A percentile compares a stretch with the other conserved stretches of the same genome.
These are phyloP conservation scores for Cutaneotrichosporon arboriforme DNA, from an alignment of 1,284 basidiomycete species.

Conservation along the genomic window DNA sequence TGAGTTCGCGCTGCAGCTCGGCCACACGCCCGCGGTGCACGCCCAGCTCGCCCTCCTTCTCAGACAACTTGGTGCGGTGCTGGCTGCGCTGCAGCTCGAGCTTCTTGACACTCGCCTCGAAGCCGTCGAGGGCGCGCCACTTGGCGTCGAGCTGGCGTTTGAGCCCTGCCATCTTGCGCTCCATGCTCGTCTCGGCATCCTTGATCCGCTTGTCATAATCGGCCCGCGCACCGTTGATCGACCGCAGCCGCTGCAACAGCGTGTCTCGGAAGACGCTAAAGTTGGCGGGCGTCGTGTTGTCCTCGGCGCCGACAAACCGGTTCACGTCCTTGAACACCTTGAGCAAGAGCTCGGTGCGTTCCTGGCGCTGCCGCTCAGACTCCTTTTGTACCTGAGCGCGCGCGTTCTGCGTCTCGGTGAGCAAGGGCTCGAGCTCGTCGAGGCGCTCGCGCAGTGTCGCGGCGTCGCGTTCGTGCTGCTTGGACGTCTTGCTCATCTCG, in stretches of 20 bases:
- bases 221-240: constrained; percentile 71
- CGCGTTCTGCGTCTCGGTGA: constrained; percentile 76
- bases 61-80: constrained; percentile 75
- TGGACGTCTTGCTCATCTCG: constrained; percentile 56
- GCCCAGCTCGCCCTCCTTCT: constrained; percentile 85
- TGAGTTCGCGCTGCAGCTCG: constrained; percentile 57
- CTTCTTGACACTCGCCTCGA: constrained; percentile 79
- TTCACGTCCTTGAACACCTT: constrained; percentile 94
- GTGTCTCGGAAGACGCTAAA: constrained; percentile 85
- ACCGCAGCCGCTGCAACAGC: constrained; percentile 77
- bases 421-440: constrained; percentile 69
- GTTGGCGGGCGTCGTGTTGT: constrained; percentile 56
- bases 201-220: constrained; percentile 83
- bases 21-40: constrained; percentile 70
- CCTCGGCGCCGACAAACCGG: constrained; percentile 76
- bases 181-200: constrained; percentile 60
- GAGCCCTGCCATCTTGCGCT: constrained; percentile 55
- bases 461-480: constrained; percentile 62
- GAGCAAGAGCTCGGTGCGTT: constrained; percentile 82
- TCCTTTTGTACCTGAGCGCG: constrained; percentile 67
- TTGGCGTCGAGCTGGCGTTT: constrained; percentile 80
- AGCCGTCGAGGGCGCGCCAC: constrained; percentile 89
- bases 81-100: constrained; percentile 75
- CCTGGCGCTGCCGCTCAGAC: constrained; percentile 82
- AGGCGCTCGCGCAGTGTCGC: constrained; percentile 57